A percentile compares a stretch with the other conserved stretches of the same genome.
phyloP scores from a whole-genome alignment of 768 basidiomycete species.

The Kwoniella mangroviensis region DNA sequence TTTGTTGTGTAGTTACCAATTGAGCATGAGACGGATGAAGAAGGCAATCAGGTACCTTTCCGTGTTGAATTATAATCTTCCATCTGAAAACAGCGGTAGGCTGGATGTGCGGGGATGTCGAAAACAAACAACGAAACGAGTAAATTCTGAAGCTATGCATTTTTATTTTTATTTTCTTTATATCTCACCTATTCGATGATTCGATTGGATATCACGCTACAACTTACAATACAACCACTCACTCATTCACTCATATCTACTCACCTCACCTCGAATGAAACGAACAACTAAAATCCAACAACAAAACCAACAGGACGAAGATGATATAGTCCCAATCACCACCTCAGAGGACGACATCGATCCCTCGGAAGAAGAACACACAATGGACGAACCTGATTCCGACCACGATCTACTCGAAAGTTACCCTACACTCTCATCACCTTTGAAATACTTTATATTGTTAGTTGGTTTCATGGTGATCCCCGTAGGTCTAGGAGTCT shows the following conservation, averaged over 20 bases:
- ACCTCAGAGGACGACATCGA: conserved; percentile 14
- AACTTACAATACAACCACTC: background rate
- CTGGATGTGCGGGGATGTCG: background rate
- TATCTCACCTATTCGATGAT: conserved; percentile 1
- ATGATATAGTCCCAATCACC: conserved; percentile 31
- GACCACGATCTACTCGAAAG: background rate
- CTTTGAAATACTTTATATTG: conserved; percentile 46
- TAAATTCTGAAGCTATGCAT: conserved; percentile 29
- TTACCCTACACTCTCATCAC: conserved; percentile 40
- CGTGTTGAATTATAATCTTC: conserved; percentile 85
- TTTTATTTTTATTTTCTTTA: conserved; percentile 4
- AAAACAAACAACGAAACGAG: conserved; percentile 11
- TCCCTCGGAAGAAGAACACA: conserved; percentile 11
- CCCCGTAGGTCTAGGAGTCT: conserved; percentile 52
- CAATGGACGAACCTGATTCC: conserved; percentile 21
- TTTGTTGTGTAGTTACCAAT: conserved; percentile 43
- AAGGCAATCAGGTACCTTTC: conserved; percentile 88
- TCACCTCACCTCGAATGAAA: background rate
- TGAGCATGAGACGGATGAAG: conserved; percentile 62
- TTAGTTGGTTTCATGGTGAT: conserved; percentile 62
- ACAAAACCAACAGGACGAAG: conserved; percentile 14
- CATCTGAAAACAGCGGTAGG: conserved; percentile 12
- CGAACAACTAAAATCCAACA: too few relatives aligned
- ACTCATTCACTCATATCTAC: background rate
- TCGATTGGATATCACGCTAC: background rate